A percentile compares a stretch with the other conserved stretches of the same genome.
Conservation (phyloP, 192 early-diverging fungal genomes). For the Linnemannia hyalina region DNA sequence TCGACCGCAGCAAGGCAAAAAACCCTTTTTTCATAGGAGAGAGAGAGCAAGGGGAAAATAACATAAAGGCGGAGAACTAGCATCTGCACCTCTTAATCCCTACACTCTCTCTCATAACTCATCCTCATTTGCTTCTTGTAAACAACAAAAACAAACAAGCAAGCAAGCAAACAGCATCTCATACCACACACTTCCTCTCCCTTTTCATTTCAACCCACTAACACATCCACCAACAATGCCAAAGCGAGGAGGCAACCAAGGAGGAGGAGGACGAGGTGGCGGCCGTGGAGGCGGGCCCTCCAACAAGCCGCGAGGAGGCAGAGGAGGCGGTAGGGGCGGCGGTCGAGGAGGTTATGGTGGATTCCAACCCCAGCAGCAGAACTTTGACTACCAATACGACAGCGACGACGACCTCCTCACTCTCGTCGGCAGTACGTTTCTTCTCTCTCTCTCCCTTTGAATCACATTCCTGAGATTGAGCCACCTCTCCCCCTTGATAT, state of each 20-base stretch:
- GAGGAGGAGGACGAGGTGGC: constrained; percentile 22
- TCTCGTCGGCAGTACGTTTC: constrained; percentile 19
- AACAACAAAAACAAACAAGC: neutral
- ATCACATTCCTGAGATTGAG: neutral
- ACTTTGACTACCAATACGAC: constrained; percentile 24
- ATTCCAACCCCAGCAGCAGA: constrained; percentile 7
- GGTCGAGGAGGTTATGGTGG: constrained; percentile 15
- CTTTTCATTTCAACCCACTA: neutral
- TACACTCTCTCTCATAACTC: neutral
- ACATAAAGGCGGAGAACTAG: neutral
- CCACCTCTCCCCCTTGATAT: neutral
- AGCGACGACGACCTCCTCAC: constrained; percentile 38
- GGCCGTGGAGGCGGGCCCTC: constrained; percentile 26
- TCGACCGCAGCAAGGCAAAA: neutral
- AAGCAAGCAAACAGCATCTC: neutral
- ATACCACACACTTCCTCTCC: neutral
- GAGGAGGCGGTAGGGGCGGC: constrained; percentile 9
- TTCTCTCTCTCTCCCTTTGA: neutral
- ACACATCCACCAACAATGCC: constrained; percentile 23
- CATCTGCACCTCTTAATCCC: neutral
- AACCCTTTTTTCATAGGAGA: neutral
- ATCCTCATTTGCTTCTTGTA: neutral
- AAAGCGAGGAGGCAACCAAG: constrained; percentile 33
- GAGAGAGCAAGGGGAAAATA: neutral
- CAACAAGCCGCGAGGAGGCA: constrained; percentile 16